Percentiles rank a stretch among this genome's conserved stretches.
These are phyloP conservation scores for Melastoma malabathricum DNA, from an alignment of 345 rosid species.

Conservation along the genomic window DNA sequence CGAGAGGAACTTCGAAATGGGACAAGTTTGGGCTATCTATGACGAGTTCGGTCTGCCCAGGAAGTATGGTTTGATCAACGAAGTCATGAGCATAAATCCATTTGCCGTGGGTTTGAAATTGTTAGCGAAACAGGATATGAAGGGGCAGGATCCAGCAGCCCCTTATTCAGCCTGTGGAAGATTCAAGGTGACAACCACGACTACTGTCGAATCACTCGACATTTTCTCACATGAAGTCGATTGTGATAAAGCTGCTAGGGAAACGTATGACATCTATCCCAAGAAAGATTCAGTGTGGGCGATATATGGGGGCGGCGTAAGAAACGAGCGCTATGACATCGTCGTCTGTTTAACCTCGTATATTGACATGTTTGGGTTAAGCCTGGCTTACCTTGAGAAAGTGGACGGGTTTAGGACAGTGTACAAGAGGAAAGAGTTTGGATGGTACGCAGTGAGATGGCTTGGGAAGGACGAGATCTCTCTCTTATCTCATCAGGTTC, in stretches of 20 bases:
- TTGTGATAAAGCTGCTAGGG: constrained; percentile 71
- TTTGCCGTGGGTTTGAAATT: constrained; percentile 57
- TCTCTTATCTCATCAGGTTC: constrained; percentile 77
- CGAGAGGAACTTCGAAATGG: constrained; percentile 57
- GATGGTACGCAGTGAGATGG: constrained; percentile 51
- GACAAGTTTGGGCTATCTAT: constrained; percentile 78
- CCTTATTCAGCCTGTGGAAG: constrained; percentile 49
- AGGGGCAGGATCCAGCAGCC: constrained; percentile 37
- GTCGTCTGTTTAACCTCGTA: constrained; percentile 53
- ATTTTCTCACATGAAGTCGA: constrained; percentile 59
- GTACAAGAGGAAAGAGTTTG: constrained; percentile 59
- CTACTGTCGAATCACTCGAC: constrained; percentile 27
- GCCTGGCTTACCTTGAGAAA: constrained; percentile 73
- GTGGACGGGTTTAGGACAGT: constrained; percentile 48
- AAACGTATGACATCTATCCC: constrained; percentile 66
- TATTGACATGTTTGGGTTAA: constrained; percentile 55
- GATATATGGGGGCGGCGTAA: constrained; percentile 26
- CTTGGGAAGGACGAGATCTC: constrained; percentile 39
- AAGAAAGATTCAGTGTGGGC: constrained; percentile 89
- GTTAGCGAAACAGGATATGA: constrained; percentile 42
- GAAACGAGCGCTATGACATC: constrained; percentile 25
- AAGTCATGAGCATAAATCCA: constrained; percentile 59
- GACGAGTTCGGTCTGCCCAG: constrained; percentile 55
- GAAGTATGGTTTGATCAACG: constrained; percentile 63
- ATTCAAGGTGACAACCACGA: constrained; percentile 38